These are phyloP conservation scores for Gardenia jasminoides DNA, from an alignment of 257 asterid species.

Conservation along the genomic window DNA sequence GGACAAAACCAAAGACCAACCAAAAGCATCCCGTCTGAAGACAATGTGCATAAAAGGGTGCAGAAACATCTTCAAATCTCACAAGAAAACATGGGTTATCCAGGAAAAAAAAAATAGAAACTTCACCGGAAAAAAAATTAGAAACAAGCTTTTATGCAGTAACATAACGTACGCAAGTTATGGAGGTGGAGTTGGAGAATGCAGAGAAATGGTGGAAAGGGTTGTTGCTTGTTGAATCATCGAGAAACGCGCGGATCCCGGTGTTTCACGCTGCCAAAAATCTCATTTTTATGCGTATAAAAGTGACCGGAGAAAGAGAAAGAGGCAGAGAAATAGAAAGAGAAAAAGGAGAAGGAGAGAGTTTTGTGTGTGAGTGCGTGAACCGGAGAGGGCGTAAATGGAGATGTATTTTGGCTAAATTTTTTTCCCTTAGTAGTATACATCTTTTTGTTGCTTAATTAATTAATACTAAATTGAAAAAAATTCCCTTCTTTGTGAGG, in stretches of 20 bases:
- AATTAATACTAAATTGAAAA: too few species aligned
- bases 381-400: slow-evolving; percentile 14
- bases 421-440: neutral
- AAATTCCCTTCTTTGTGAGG: neutral
- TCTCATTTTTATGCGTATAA: slow-evolving; percentile 30
- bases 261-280: slow-evolving; percentile 26
- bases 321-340: neutral
- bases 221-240: slow-evolving; percentile 21
- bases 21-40: slow-evolving; percentile 23
- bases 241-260: slow-evolving; percentile 60
- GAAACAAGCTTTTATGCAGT: neutral
- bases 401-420: slow-evolving; percentile 29
- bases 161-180: slow-evolving; percentile 30
- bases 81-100: neutral
- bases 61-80: neutral
- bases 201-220: slow-evolving; percentile 20
- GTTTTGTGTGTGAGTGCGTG: neutral
- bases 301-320: neutral
- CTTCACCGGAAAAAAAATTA: neutral
- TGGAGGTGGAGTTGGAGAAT: slow-evolving; percentile 11
- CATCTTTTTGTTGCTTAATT: neutral
- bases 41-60: slow-evolving; percentile 34
- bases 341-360: neutral
- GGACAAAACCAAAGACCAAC: slow-evolving; percentile 11
- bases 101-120: neutral